phyloP scores from a whole-genome alignment of 257 asterid species.

The Solanum neorickii region DNA sequence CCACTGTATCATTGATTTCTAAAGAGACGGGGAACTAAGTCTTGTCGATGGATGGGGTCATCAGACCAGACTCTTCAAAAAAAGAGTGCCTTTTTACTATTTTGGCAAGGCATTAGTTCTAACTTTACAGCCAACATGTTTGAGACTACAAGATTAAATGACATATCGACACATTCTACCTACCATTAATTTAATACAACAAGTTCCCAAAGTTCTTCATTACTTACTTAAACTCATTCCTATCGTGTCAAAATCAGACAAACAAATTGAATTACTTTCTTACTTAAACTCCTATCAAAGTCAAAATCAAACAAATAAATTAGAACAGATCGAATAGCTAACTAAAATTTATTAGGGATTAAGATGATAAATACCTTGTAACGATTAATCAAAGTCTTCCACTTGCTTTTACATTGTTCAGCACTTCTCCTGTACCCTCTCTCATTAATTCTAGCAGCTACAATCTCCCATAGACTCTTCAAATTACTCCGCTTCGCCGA shows the following conservation, averaged over 20 bases:
- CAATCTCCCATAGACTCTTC: conserved; percentile 46
- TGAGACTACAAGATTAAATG: background rate
- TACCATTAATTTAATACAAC: background rate
- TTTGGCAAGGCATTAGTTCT: background rate
- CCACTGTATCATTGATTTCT: background rate
- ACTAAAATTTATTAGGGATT: background rate
- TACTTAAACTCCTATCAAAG: background rate
- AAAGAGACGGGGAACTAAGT: background rate
- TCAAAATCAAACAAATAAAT: background rate
- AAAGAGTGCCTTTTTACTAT: background rate
- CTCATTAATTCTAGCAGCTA: conserved; percentile 39
- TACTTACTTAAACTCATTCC: background rate
- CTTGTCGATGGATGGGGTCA: background rate
- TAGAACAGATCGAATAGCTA: background rate
- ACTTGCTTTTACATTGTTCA: conserved; percentile 70
- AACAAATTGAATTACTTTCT: background rate
- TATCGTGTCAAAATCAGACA: background rate
- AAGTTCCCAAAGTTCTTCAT: background rate
- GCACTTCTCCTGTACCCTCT: conserved; percentile 30
- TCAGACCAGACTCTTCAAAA: background rate
- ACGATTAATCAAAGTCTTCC: conserved; percentile 47
- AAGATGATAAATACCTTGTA: conserved; percentile 28
- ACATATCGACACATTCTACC: background rate
- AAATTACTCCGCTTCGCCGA: conserved; percentile 14
- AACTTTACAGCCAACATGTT: background rate